phyloP scores from a whole-genome alignment of 164 flowering plant species.

The Aristolochia fimbriata region DNA sequence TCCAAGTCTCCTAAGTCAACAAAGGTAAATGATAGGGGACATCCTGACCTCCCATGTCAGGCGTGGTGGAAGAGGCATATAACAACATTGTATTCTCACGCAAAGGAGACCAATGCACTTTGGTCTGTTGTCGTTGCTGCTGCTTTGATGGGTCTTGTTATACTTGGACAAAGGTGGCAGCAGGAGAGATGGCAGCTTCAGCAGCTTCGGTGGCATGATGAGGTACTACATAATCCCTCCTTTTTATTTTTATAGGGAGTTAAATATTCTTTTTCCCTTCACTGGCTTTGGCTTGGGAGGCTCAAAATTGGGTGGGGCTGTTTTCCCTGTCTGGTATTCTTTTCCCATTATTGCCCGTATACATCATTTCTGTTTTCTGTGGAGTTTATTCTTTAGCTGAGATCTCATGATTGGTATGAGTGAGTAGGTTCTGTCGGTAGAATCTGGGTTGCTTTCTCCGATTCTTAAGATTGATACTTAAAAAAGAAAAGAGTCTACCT shows the following conservation, averaged over 20 bases:
- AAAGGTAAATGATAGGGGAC: constrained; percentile 29
- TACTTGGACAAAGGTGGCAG: constrained; percentile 89
- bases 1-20: constrained; percentile 5
- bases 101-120: constrained; percentile 68
- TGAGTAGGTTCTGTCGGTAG: too few relatives aligned
- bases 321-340: too few relatives aligned
- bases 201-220: constrained; percentile 69
- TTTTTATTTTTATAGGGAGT: not conserved
- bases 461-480: too few relatives aligned
- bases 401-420: too few relatives aligned
- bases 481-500: too few relatives aligned
- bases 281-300: not conserved
- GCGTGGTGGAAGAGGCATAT: constrained; percentile 95
- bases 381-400: too few relatives aligned
- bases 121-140: constrained; percentile 91
- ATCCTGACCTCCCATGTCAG: constrained; percentile 50
- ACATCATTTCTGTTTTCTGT: too few relatives aligned
- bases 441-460: too few relatives aligned
- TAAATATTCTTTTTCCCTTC: not conserved
- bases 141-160: constrained; percentile 88
- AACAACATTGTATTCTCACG: constrained; percentile 58
- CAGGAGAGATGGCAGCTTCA: constrained; percentile 71
- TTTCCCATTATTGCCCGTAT: too few relatives aligned
- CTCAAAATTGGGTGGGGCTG: too few relatives aligned
- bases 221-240: constrained; percentile 27